Evolutionary conservation across 2,329 filamentous ascomycete genomes (phyloP).

Genomic region (Diaporthe caulivora): DNA sequence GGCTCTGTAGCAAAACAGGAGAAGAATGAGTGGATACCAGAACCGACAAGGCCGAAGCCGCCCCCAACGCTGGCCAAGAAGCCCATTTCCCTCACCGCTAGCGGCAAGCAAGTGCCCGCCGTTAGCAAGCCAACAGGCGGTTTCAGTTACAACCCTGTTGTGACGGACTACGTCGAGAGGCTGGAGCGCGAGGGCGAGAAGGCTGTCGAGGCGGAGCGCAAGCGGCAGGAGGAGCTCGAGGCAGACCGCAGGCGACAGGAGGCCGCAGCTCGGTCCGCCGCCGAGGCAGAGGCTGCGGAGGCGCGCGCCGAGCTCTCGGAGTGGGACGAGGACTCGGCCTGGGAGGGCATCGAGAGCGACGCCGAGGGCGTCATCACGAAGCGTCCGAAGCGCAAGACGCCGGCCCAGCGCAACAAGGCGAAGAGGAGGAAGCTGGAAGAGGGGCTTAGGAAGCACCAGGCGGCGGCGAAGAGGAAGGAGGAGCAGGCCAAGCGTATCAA

Average conservation of each 20-base stretch:
- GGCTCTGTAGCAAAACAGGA: constrained; percentile 62
- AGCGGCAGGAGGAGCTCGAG: constrained; percentile 76
- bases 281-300: constrained; percentile 80
- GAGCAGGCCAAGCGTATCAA: constrained; percentile 79
- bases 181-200: constrained; percentile 81
- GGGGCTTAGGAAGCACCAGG: constrained; percentile 79
- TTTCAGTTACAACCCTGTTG: constrained; percentile 92
- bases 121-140: constrained; percentile 84
- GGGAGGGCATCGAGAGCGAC: constrained; percentile 91
- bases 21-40: constrained; percentile 51
- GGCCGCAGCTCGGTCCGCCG: constrained; percentile 76
- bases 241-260: constrained; percentile 77
- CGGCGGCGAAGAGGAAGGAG: constrained; percentile 78
- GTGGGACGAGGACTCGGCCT: constrained; percentile 90
- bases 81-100: constrained; percentile 85
- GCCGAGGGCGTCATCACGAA: constrained; percentile 80
- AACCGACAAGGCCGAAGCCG: constrained; percentile 59
- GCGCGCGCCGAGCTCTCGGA: constrained; percentile 73
- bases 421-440: constrained; percentile 92
- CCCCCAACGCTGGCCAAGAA: constrained; percentile 82
- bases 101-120: constrained; percentile 82
- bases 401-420: constrained; percentile 86
- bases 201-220: constrained; percentile 82
- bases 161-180: constrained; percentile 85
- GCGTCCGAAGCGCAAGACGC: constrained; percentile 86